Base-by-base conservation (phyloP, 345 rosid species). In the Camelina sativa region DNA sequence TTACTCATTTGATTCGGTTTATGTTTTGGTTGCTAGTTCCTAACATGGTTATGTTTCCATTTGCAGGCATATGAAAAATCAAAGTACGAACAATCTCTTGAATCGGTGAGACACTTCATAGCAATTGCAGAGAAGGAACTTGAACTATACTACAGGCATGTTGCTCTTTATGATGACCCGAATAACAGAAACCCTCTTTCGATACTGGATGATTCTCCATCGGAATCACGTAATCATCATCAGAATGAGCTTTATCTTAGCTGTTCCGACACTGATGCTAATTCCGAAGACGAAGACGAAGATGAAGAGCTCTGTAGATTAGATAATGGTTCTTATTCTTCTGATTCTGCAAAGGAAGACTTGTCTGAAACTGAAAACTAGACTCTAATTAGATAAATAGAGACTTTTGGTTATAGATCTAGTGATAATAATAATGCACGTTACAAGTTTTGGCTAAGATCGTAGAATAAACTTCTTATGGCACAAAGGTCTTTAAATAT, bases 51-150 rank as follows among this genome's bases (percentile, higher is more conserved):
- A 19, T 69, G 48, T 62, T 25, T 19, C 54, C 73, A 38, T 41
- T 82, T 81, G 58, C 82, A 92, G 94, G 98, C 99, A 9, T 80
- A 86, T 51, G 93, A 95, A 77, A 90, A 77, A 76, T 92, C 93
- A 2, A 95, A 90, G 80, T 95, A 88, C 4, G 96, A 95, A 77
- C 98, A 92, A 37, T 95, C 98, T 11, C 89, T 90, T 6, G 98
- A 90, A 47, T 85, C 96, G 0, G 91, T 95, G 78, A 87, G 82
- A 77, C 89, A 74, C 48, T 92, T 92, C 68, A 92, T 92, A 54
- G 85, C 90, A 6, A 79, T 90, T 69, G 85, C 87, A 0, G 97
- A 88, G 75, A 92, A 90, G 80, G 98, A 92, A 77, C 56, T 90
- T 76, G 94, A 95, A 76, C 87, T 90, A 46, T 89, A 90, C 72